A percentile compares a stretch with the other conserved stretches of the same genome.
Conservation (phyloP, 2,329 filamentous ascomycete genomes). For the Cercospora brassicicola region DNA sequence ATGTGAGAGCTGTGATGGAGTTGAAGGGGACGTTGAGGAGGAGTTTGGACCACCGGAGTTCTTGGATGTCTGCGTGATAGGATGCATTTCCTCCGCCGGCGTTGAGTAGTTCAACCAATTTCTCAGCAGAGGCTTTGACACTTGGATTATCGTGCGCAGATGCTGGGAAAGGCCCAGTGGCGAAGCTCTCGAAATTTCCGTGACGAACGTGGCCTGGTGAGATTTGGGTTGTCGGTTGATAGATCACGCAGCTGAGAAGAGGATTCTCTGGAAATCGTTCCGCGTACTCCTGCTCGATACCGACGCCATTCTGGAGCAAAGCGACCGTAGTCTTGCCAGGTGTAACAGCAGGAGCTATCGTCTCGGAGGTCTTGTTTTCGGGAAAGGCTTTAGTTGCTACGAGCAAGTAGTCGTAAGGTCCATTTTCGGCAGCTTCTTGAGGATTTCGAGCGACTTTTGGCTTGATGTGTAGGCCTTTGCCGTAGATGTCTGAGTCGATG, state of each 20-base stretch:
- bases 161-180: slow-evolving; percentile 54
- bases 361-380: slow-evolving; percentile 36
- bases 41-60: slow-evolving; percentile 61
- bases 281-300: slow-evolving; percentile 58
- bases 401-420: slow-evolving; percentile 51
- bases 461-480: slow-evolving; percentile 39
- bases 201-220: slow-evolving; percentile 44
- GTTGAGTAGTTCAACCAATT: slow-evolving; percentile 30
- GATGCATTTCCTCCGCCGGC: slow-evolving; percentile 49
- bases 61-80: slow-evolving; percentile 57
- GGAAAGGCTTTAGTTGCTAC: slow-evolving; percentile 52
- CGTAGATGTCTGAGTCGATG: slow-evolving; percentile 44
- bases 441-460: slow-evolving; percentile 41
- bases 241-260: slow-evolving; percentile 58
- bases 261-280: slow-evolving; percentile 53
- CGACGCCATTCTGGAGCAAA: slow-evolving; percentile 63
- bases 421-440: slow-evolving; percentile 38
- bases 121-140: slow-evolving; percentile 35
- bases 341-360: slow-evolving; percentile 45
- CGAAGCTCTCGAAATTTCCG: not conserved
- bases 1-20: slow-evolving; percentile 58
- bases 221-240: slow-evolving; percentile 55
- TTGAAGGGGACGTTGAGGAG: slow-evolving; percentile 64
- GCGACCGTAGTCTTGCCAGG: slow-evolving; percentile 54
- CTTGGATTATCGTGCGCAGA: slow-evolving; percentile 1